A percentile compares a stretch with the other conserved stretches of the same genome.
Evolutionary conservation across 176 grass and related monocot genomes (phyloP).

Genomic region (Oryza coarctata): DNA sequence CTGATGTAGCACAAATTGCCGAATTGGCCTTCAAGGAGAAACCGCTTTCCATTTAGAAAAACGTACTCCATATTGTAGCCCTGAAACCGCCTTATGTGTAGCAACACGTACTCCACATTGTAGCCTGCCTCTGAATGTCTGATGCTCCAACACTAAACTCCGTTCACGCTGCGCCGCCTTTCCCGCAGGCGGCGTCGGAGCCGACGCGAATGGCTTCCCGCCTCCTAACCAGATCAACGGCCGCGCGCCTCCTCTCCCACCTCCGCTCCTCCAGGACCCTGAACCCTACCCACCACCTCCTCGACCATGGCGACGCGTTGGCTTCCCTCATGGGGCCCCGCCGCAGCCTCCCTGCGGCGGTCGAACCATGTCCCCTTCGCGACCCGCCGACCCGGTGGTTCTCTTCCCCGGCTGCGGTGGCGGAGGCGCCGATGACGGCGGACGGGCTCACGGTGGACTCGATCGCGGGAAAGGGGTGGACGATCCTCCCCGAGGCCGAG

Average conservation of each 20-base stretch:
- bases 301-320: constrained; percentile 11
- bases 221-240: constrained; percentile 41
- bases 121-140: too few species aligned
- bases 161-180: not conserved
- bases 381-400: constrained; percentile 32
- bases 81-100: too few species aligned
- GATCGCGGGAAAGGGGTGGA: constrained; percentile 76
- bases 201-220: constrained; percentile 45
- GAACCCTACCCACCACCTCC: constrained; percentile 26
- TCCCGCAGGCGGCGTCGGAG: not conserved
- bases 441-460: constrained; percentile 78
- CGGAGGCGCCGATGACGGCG: constrained; percentile 53
- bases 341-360: not conserved
- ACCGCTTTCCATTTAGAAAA: not conserved
- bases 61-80: too few species aligned
- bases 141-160: too few species aligned
- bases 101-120: too few species aligned
- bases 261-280: constrained; percentile 13
- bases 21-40: too few species aligned
- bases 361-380: not conserved
- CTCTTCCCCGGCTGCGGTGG: constrained; percentile 48
- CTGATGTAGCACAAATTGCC: too few species aligned
- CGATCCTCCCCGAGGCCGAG: constrained; percentile 70
- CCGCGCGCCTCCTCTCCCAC: constrained; percentile 36
- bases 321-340: constrained; percentile 9